Conservation (phyloP, 169 alveolate genomes). For the Cryptosporidium sp. region DNA sequence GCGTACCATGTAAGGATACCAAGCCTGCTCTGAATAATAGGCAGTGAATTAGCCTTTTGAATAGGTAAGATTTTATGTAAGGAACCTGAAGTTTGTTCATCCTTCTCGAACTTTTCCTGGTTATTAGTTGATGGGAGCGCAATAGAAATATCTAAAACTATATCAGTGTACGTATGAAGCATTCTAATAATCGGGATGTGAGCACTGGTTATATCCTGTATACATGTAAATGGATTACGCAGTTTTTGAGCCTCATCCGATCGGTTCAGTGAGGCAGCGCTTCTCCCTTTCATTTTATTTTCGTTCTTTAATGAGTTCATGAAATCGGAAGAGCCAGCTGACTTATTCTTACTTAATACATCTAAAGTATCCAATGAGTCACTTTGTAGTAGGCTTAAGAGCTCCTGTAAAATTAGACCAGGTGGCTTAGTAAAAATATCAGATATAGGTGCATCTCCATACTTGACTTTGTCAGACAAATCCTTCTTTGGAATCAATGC, state of each 20-base stretch:
- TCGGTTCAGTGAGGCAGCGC: not conserved
- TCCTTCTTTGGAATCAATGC: constrained; percentile 55
- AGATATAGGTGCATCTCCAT: constrained; percentile 22
- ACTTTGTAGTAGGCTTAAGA: constrained; percentile 18
- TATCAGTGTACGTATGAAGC: constrained; percentile 62
- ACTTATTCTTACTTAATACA: not conserved
- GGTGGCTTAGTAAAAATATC: constrained; percentile 46
- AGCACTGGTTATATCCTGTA: constrained; percentile 75
- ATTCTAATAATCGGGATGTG: constrained; percentile 65
- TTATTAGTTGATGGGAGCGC: constrained; percentile 22
- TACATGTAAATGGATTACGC: constrained; percentile 50
- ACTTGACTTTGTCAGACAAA: not conserved
- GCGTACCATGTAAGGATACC: constrained; percentile 73
- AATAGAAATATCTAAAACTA: constrained; percentile 59
- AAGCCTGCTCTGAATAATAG: constrained; percentile 64
- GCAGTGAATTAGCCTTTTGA: constrained; percentile 31
- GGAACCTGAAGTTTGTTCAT: not conserved
- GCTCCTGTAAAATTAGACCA: constrained; percentile 66
- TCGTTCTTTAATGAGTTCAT: not conserved
- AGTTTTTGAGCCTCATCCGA: not conserved
- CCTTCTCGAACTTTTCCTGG: not conserved
- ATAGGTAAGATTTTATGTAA: not conserved
- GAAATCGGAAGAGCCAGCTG: constrained; percentile 2
- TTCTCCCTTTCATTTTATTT: not conserved
- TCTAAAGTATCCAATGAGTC: not conserved